Percentiles rank a stretch among this genome's conserved stretches.
Evolutionary conservation across 2,329 filamentous ascomycete genomes (phyloP).

Genomic region (Didymella glomerata): DNA sequence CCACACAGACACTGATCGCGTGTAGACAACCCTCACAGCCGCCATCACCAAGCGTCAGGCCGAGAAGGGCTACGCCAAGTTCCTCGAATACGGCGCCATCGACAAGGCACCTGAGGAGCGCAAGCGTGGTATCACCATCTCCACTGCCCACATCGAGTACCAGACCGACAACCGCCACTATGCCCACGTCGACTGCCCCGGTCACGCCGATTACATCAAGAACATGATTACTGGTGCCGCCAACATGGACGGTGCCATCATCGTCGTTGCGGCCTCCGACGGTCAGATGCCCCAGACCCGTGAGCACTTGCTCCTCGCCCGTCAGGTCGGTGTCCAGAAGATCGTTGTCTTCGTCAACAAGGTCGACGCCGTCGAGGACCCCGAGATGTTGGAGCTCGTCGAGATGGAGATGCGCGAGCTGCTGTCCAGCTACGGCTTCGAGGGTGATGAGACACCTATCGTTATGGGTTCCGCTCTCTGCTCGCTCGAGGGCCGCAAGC

Average conservation of each 20-base stretch:
- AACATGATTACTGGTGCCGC: conserved; percentile 99
- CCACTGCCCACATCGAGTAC: conserved; percentile 98
- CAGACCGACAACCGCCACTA: conserved; percentile 93
- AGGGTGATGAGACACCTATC: conserved; percentile 97
- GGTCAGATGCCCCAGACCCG: conserved; percentile 99
- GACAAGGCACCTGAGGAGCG: conserved; percentile 99
- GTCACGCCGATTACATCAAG: conserved; percentile 99
- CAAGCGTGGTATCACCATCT: conserved; percentile 99
- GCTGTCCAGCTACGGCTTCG: conserved; percentile 89
- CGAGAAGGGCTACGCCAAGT: conserved; percentile 91
- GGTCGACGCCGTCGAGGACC: conserved; percentile 95
- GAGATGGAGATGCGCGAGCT: conserved; percentile 99
- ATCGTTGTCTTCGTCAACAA: conserved; percentile 99
- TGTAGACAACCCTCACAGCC: conserved; percentile 93
- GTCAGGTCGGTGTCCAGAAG: conserved; percentile 97
- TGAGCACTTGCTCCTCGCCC: conserved; percentile 96
- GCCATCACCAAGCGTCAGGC: conserved; percentile 99
- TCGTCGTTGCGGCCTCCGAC: conserved; percentile 97
- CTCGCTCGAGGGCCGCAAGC: conserved; percentile 84
- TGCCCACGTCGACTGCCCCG: conserved; percentile 99
- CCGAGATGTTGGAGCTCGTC: conserved; percentile 99
- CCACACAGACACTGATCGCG: conserved; percentile 20
- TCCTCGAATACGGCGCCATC: conserved; percentile 96
- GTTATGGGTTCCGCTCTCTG: conserved; percentile 96
- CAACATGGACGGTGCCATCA: conserved; percentile 99